phyloP scores from a whole-genome alignment of 768 basidiomycete species.

The Phanerochaete carnosa region DNA sequence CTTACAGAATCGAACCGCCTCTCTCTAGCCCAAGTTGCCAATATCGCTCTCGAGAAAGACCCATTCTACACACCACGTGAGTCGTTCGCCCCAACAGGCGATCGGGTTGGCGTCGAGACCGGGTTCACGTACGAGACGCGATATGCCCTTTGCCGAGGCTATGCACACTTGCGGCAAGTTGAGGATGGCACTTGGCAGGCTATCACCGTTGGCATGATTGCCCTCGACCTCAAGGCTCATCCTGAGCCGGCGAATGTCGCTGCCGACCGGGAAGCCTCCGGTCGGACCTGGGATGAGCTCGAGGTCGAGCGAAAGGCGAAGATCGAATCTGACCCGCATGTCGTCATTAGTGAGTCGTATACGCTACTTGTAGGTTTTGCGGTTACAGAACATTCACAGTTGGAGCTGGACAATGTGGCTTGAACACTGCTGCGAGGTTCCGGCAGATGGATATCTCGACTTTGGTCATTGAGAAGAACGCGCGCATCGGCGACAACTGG shows the following conservation, averaged over 20 bases:
- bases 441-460: constrained; percentile 36
- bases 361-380: neutral
- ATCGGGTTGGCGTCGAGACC: constrained; percentile 26
- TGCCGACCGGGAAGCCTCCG: constrained; percentile 33
- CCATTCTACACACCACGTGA: constrained; percentile 15
- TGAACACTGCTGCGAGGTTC: constrained; percentile 39
- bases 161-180: constrained; percentile 29
- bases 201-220: constrained; percentile 30
- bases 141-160: constrained; percentile 30
- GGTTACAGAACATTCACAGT: constrained; percentile 24
- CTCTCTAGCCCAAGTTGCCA: neutral
- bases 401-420: constrained; percentile 42
- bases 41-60: constrained; percentile 26
- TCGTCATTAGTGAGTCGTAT: constrained; percentile 33
- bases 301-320: constrained; percentile 34
- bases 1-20: neutral
- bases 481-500: constrained; percentile 40
- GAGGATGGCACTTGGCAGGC: constrained; percentile 32
- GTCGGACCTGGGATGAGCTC: constrained; percentile 40
- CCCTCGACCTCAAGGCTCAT: constrained; percentile 33
- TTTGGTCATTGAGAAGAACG: constrained; percentile 34
- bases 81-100: constrained; percentile 14
- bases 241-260: constrained; percentile 29
- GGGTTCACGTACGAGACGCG: constrained; percentile 37
- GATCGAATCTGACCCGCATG: constrained; percentile 44